Conservation (phyloP, 208 protist genomes). For the Acanthamoeba divionensis region DNA sequence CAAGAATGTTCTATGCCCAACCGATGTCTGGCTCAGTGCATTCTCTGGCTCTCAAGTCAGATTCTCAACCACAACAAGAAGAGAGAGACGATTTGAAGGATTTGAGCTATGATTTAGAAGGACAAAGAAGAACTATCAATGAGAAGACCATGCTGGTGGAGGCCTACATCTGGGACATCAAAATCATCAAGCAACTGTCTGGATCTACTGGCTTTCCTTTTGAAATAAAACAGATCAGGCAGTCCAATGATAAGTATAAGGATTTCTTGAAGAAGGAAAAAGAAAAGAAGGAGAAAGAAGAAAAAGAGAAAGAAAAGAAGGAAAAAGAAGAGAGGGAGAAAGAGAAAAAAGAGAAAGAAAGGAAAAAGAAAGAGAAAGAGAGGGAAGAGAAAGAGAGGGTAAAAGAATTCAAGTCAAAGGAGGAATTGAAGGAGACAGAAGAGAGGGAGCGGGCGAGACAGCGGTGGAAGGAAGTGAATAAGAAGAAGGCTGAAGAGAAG, state of each 20-base stretch:
- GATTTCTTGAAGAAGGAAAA: too few relatives aligned
- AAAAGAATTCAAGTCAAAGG: not conserved
- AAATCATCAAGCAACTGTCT: not conserved
- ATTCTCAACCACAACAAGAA: not conserved
- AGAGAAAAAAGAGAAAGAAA: not conserved
- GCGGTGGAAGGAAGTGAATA: not conserved
- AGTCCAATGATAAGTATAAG: conserved; percentile 4
- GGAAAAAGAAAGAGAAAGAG: not conserved
- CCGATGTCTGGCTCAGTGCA: not conserved
- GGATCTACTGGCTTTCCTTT: not conserved
- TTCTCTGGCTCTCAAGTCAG: not conserved
- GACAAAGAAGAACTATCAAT: too few relatives aligned
- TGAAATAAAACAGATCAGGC: conserved; percentile 24
- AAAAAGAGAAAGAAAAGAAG: not conserved
- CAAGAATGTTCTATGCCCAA: not conserved
- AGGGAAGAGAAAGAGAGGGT: not conserved
- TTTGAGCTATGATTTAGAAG: too few relatives aligned
- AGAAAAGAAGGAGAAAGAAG: conserved; percentile 18
- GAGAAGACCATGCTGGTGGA: not conserved
- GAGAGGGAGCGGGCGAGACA: not conserved
- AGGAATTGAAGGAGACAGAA: not conserved
- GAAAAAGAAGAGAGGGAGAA: not conserved
- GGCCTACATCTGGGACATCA: conserved; percentile 28
- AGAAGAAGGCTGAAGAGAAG: not conserved
- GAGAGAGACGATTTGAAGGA: too few relatives aligned